These are phyloP conservation scores for Trichosporon faecale DNA, from an alignment of 1,284 basidiomycete species.

Conservation along the genomic window DNA sequence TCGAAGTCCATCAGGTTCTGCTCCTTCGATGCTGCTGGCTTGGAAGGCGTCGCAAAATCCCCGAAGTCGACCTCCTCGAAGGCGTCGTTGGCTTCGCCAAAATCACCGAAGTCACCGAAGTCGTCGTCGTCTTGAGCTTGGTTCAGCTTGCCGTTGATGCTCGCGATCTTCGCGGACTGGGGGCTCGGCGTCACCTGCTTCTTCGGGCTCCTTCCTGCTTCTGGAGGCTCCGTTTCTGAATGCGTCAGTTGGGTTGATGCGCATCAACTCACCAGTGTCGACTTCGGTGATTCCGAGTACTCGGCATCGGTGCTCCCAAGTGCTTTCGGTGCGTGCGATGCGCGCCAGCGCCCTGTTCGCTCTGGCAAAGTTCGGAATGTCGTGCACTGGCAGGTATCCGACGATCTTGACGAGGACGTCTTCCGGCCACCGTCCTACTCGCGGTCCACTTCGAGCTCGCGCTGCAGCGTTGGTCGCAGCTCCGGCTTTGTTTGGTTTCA, in stretches of 20 bases:
- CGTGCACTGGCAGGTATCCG: conserved; percentile 68
- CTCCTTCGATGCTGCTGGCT: conserved; percentile 27
- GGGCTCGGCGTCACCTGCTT: background rate
- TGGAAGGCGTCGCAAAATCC: conserved; percentile 59
- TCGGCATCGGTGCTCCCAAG: conserved; percentile 71
- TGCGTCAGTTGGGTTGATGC: background rate
- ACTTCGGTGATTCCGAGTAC: conserved; percentile 56
- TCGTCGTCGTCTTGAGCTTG: conserved; percentile 32
- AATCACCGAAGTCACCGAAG: conserved; percentile 49
- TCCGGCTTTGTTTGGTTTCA: conserved; percentile 56
- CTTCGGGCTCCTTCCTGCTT: background rate
- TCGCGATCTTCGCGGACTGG: conserved; percentile 3
- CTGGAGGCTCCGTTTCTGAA: conserved; percentile 13
- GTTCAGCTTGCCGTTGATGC: conserved; percentile 1
- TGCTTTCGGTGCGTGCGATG: conserved; percentile 65
- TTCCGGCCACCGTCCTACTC: conserved; percentile 72
- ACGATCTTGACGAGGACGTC: conserved; percentile 72
- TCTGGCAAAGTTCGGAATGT: conserved; percentile 70
- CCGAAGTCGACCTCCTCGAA: conserved; percentile 80
- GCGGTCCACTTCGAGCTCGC: conserved; percentile 44
- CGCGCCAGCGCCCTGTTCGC: conserved; percentile 63
- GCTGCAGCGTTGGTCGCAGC: conserved; percentile 22
- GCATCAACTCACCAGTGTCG: conserved; percentile 20
- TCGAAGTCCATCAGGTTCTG: conserved; percentile 51
- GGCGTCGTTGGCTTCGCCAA: conserved; percentile 37